A percentile compares a stretch with the other conserved stretches of the same genome.
phyloP scores from a whole-genome alignment of 805 yeast genomes.

The Candida taoyuanica region DNA sequence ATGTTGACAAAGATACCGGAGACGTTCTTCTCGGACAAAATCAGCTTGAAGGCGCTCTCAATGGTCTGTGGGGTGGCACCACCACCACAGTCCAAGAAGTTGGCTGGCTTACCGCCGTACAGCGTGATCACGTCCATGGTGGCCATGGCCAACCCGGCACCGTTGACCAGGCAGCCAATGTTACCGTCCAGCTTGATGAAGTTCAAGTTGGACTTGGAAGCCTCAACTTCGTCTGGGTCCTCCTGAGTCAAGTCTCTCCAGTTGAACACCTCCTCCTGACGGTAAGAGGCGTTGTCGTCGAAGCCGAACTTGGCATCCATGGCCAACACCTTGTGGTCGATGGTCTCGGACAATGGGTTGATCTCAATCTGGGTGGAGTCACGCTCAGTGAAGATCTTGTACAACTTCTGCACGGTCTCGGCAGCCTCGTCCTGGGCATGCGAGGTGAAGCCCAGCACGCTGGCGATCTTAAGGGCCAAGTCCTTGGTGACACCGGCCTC shows the following conservation, averaged over 20 bases:
- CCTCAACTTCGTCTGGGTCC: conserved; percentile 95
- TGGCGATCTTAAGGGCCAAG: conserved; percentile 72
- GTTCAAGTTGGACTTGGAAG: conserved; percentile 84
- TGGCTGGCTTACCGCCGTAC: conserved; percentile 98
- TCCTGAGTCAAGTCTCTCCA: conserved; percentile 99
- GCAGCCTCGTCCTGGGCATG: conserved; percentile 84
- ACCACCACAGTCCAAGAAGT: conserved; percentile 99
- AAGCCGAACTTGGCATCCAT: conserved; percentile 99
- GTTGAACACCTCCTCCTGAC: conserved; percentile 89
- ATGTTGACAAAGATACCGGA: conserved; percentile 96
- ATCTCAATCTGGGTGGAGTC: conserved; percentile 99
- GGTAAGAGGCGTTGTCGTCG: conserved; percentile 93
- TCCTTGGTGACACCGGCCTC: conserved; percentile 75
- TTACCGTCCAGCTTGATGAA: conserved; percentile 97
- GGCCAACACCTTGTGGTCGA: conserved; percentile 85
- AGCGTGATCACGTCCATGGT: conserved; percentile 99
- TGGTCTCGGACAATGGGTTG: conserved; percentile 94
- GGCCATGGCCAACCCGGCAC: conserved; percentile 99
- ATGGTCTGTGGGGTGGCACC: conserved; percentile 99
- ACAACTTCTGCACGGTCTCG: conserved; percentile 77
- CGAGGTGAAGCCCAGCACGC: conserved; percentile 73
- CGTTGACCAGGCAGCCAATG: conserved; percentile 98
- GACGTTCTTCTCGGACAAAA: conserved; percentile 83
- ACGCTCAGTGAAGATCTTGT: conserved; percentile 81
- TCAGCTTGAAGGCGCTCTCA: conserved; percentile 92